These are phyloP conservation scores for Rhodotorula paludigena DNA, from an alignment of 768 basidiomycete genomes.

Conservation along the genomic window DNA sequence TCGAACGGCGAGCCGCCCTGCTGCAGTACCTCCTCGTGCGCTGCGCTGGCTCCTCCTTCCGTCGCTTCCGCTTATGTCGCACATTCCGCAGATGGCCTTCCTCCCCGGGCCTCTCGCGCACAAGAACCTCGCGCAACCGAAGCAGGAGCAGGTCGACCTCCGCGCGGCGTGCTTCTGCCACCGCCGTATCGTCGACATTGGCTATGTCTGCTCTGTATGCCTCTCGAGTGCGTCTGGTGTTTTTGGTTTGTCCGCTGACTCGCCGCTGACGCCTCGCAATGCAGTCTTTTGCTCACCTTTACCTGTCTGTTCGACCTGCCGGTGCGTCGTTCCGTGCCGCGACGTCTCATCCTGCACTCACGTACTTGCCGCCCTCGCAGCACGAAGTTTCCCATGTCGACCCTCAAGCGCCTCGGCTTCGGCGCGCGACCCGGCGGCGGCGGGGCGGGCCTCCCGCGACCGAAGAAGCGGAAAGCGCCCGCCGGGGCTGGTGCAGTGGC, in stretches of 20 bases:
- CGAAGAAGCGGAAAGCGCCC: slow-evolving; percentile 33
- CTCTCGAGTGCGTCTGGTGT: slow-evolving; percentile 57
- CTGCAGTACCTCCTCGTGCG: slow-evolving; percentile 82
- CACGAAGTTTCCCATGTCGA: slow-evolving; percentile 92
- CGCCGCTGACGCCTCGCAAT: background rate
- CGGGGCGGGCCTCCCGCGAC: slow-evolving; percentile 1
- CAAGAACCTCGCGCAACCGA: slow-evolving; percentile 72
- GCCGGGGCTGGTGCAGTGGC: background rate
- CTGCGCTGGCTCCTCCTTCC: slow-evolving; percentile 16
- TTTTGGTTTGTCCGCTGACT: background rate
- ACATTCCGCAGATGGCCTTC: slow-evolving; percentile 67
- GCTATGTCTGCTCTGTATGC: slow-evolving; percentile 98
- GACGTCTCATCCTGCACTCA: background rate
- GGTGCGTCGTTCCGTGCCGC: slow-evolving; percentile 54
- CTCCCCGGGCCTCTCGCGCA: slow-evolving; percentile 67
- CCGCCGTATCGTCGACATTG: slow-evolving; percentile 90
- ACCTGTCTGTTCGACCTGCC: slow-evolving; percentile 88
- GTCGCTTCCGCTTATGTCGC: background rate
- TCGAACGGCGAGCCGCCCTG: slow-evolving; percentile 73
- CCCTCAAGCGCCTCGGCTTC: slow-evolving; percentile 59
- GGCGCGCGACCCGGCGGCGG: slow-evolving; percentile 15
- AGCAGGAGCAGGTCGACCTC: slow-evolving; percentile 92
- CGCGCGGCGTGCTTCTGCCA: slow-evolving; percentile 98
- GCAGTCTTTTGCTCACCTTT: slow-evolving; percentile 89
- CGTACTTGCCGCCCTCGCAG: slow-evolving; percentile 49